Base-by-base conservation (phyloP, 2,329 filamentous ascomycete genomes). In the Trichoderma gracile region DNA sequence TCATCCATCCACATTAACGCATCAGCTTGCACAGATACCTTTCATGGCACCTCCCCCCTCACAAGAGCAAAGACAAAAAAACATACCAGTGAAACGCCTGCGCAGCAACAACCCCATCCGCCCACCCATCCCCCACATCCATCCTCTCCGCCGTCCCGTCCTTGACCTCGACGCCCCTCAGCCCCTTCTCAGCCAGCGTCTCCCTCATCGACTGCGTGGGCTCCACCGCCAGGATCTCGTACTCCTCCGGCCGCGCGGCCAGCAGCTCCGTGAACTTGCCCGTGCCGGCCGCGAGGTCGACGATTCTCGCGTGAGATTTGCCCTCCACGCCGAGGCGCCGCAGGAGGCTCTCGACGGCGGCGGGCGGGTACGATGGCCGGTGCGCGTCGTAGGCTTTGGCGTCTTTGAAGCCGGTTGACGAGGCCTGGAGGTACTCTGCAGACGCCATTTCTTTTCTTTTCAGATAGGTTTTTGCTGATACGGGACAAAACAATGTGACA, bases 241-340 rank as follows among this genome's bases (percentile, higher is more conserved):
- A 91, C 7, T 76, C 72, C 74, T 91, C 89, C 0, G 81, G 77
- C 33, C 88, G 78, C 15, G 74, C 77, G 7, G 85, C 84, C 17
- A 92, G 79, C 19, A 82, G 69, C 73, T 88, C 85, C 0, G 89
- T 91, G 71, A 91, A 87, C 71, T 90, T 90, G 27, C 89, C 89
- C 0, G 88, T 90, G 0, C 89, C 88, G 3, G 87, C 86, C 1
- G 83, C 89, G 19, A 91, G 78, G 72, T 91, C 89, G 25, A 90
- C 73, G 46, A 91, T 76, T 50, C 76, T 80, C 15, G 82, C 82
- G 52, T 78, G 76, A 7, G 75, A 58, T 19, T 79, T 71, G 27
- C 78, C 80, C 30, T 79, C 75, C 9, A 91, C 73, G 6, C 78
- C 75, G n/a, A 89, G 77, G 55, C 81, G 78, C 17, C 73, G 69